A percentile compares a stretch with the other conserved stretches of the same genome.
Conservation (phyloP, 2,329 filamentous ascomycete genomes). For the Ophiocordyceps camponoti-saundersi region DNA sequence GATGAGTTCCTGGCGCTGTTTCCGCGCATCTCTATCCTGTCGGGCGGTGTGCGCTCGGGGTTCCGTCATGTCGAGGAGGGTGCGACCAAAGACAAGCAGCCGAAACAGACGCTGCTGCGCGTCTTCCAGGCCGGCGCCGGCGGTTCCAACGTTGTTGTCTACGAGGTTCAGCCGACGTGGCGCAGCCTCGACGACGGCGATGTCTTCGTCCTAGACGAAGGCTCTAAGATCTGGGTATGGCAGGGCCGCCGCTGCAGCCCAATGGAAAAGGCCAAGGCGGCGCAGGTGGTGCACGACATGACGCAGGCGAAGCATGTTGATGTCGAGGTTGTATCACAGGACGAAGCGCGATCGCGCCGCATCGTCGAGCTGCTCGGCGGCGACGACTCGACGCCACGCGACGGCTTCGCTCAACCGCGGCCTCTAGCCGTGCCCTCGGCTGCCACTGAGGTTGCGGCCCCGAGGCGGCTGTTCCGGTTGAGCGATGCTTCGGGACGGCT, state of each 20-base stretch:
- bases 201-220: conserved; percentile 47
- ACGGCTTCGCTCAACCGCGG: conserved; percentile 21
- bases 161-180: conserved; percentile 47
- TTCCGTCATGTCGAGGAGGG: conserved; percentile 43
- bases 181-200: conserved; percentile 46
- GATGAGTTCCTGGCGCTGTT: conserved; percentile 44
- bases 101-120: conserved; percentile 36
- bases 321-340: conserved; percentile 47
- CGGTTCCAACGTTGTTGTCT: conserved; percentile 34
- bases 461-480: conserved; percentile 38
- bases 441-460: not conserved
- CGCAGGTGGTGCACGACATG: conserved; percentile 49
- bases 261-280: conserved; percentile 53
- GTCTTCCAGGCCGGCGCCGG: conserved; percentile 33
- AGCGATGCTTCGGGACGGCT: conserved; percentile 43
- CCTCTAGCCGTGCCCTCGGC: conserved; percentile 16
- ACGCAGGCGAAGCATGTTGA: conserved; percentile 46
- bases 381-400: conserved; percentile 18
- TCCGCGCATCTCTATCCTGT: conserved; percentile 39
- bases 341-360: conserved; percentile 35
- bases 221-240: conserved; percentile 53
- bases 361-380: conserved; percentile 40
- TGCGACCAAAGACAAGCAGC: conserved; percentile 12
- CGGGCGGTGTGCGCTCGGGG: conserved; percentile 43
- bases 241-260: conserved; percentile 47